Conservation (phyloP, 2,329 filamentous ascomycete genomes). For the Cytospora paraplurivora region DNA sequence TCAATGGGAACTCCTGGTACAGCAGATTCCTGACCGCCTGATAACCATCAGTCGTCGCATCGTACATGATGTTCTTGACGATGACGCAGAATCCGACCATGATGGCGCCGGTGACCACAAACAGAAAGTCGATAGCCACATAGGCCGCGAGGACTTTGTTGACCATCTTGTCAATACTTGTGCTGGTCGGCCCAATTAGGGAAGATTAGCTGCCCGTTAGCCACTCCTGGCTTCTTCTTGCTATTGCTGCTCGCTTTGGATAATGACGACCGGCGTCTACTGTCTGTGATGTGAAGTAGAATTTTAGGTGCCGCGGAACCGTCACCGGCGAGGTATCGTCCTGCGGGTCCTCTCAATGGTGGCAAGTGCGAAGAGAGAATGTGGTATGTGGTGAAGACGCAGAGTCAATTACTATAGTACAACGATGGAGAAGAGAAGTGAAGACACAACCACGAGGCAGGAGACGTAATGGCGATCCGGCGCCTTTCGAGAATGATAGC, state of each 20-base stretch:
- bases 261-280: slow-evolving; percentile 44
- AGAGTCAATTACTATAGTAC: slow-evolving; percentile 13
- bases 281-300: slow-evolving; percentile 23
- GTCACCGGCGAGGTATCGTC: slow-evolving; percentile 22
- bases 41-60: slow-evolving; percentile 47
- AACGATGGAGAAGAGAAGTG: slow-evolving; percentile 12
- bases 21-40: slow-evolving; percentile 55
- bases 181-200: slow-evolving; percentile 31
- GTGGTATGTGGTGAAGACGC: slow-evolving; percentile 8
- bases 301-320: slow-evolving; percentile 7
- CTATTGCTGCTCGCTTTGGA: slow-evolving; percentile 28
- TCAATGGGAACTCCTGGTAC: slow-evolving; percentile 56
- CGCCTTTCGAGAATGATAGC: slow-evolving; percentile 12
- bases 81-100: slow-evolving; percentile 59
- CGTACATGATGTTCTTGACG: slow-evolving; percentile 49
- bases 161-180: slow-evolving; percentile 44
- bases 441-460: slow-evolving; percentile 21
- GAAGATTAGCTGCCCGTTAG: slow-evolving; percentile 30
- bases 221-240: slow-evolving; percentile 21
- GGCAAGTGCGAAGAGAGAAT: slow-evolving; percentile 12
- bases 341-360: slow-evolving; percentile 26
- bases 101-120: slow-evolving; percentile 55
- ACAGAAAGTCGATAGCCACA: slow-evolving; percentile 51
- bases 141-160: slow-evolving; percentile 58
- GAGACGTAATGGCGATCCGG: slow-evolving; percentile 9